Evolutionary conservation across 495 filamentous ascomycete genomes (phyloP), one percentile per base, ranked within the genome.

Genomic region (Penicillium maclennaniae): DNA sequence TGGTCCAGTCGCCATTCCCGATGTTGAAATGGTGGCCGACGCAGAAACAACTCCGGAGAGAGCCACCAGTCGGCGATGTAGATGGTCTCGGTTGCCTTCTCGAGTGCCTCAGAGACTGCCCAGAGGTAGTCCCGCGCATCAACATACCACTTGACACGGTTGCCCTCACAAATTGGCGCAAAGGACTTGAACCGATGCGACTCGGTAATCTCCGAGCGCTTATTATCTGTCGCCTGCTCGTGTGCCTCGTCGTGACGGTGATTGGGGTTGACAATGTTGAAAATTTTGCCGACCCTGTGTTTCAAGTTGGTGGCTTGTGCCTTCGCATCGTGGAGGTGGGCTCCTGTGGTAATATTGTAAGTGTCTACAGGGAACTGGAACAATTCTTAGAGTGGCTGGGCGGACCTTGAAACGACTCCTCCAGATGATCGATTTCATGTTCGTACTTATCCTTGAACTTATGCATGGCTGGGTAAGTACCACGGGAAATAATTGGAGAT

Each of bases 41-140:
- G 84, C 34, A 98, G 72, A 70, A 95, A 98, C 52, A 97, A 71
- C 66, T 98, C 92, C 0, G 92, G 92, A 1, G 88, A 92, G 9
- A 98, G 72, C 92, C 93, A 98, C 92, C 92, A 98, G 65, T 97
- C 93, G 19, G 77, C 90, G 50, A 98, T 92, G 68, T 97, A 98
- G 56, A 98, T 95, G 9, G 87, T 86, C 69, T 98, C 93, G 53
- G 87, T 87, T 25, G 93, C 92, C 27, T 82, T 74, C 54, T 97
- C 92, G 20, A 97, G 75, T 0, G 92, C 92, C 2, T 84, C 83
- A 0, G 88, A 93, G 6, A 97, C 91, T 1, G 92, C 84, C 86
- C 89, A 95, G 62, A 91, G 89, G 67, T 97, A 97, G 69, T 97
- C 88, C 34, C 87, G 75, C 0, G 87, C 92, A 65, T 97, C 92